A percentile compares a stretch with the other conserved stretches of the same genome.
phyloP scores from a whole-genome alignment of 1,284 basidiomycete species.

The Porogramme epimiltina region DNA sequence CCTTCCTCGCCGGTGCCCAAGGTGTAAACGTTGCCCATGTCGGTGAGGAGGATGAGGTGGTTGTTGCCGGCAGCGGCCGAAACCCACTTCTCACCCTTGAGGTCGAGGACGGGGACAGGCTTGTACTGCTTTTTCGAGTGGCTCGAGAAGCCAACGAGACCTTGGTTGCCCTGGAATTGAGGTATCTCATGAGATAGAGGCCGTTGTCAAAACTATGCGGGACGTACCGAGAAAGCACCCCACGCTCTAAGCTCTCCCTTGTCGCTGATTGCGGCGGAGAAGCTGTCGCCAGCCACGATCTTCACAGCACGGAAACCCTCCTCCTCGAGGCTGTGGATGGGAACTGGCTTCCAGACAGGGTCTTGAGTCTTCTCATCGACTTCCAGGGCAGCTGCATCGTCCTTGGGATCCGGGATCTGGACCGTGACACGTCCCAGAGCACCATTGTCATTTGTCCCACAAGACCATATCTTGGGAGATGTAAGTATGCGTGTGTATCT shows the following conservation, averaged over 20 bases:
- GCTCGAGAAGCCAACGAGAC: constrained; percentile 83
- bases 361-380: constrained; percentile 79
- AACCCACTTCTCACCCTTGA: constrained; percentile 74
- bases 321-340: constrained; percentile 70
- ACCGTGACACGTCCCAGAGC: constrained; percentile 84
- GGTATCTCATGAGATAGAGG: constrained; percentile 9
- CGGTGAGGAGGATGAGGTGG: constrained; percentile 86
- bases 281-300: constrained; percentile 83
- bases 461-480: constrained; percentile 73
- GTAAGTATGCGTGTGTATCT: background rate
- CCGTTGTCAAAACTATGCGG: background rate
- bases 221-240: constrained; percentile 89
- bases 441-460: constrained; percentile 92
- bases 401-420: constrained; percentile 68
- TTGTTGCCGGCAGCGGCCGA: constrained; percentile 83
- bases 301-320: constrained; percentile 83
- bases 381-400: constrained; percentile 60
- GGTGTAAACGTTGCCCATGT: constrained; percentile 81
- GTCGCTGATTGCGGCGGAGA: constrained; percentile 79
- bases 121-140: constrained; percentile 65
- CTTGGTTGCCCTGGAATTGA: constrained; percentile 67
- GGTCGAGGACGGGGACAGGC: constrained; percentile 72
- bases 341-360: constrained; percentile 76
- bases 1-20: constrained; percentile 89
- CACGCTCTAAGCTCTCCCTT: constrained; percentile 84